Evolutionary conservation across 345 rosid species (phyloP).

Genomic region (Brassica rapa): DNA sequence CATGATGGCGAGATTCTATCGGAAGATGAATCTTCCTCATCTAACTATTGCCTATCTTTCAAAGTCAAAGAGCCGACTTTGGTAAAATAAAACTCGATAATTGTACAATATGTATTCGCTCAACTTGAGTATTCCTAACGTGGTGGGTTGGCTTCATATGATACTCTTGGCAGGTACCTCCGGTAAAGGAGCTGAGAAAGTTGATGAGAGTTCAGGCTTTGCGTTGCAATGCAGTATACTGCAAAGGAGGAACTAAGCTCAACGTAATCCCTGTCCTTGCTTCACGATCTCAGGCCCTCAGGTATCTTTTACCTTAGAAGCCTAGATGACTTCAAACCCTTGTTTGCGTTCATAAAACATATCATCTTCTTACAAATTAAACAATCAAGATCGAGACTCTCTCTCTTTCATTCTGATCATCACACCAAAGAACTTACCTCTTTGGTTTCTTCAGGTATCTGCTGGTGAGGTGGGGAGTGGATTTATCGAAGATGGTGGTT

Average conservation of each 20-base stretch:
- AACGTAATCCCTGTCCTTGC: slow-evolving; percentile 69
- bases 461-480: slow-evolving; percentile 66
- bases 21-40: slow-evolving; percentile 56
- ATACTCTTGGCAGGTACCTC: slow-evolving; percentile 48
- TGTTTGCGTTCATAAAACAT: not conserved
- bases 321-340: not conserved
- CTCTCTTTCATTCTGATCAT: not conserved
- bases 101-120: not conserved
- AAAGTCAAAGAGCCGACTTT: slow-evolving; percentile 43
- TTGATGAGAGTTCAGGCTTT: slow-evolving; percentile 71
- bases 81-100: slow-evolving; percentile 40
- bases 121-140: not conserved
- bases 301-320: slow-evolving; percentile 40
- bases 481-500: slow-evolving; percentile 51
- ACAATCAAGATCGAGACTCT: not conserved
- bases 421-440: not conserved
- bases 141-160: not conserved
- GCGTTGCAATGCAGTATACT: slow-evolving; percentile 60
- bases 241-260: slow-evolving; percentile 59
- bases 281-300: slow-evolving; percentile 76
- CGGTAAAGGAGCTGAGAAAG: slow-evolving; percentile 59
- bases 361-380: not conserved
- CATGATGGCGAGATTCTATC: slow-evolving; percentile 43
- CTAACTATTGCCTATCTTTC: slow-evolving; percentile 56
- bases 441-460: slow-evolving; percentile 52